Base-by-base conservation (phyloP, 805 yeast species). In the Henningerozyma blattae region DNA sequence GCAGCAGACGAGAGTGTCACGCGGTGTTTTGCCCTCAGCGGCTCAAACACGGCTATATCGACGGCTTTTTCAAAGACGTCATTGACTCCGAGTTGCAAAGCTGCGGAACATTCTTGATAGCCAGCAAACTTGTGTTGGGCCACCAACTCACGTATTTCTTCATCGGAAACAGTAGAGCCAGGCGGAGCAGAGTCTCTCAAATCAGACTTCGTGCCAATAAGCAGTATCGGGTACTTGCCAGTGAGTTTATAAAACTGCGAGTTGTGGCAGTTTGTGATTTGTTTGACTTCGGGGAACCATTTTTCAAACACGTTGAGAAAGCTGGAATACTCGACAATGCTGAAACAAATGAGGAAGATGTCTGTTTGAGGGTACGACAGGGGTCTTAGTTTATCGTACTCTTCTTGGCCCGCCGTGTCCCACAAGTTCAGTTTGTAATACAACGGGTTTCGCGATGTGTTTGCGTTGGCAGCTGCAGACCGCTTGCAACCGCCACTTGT, bases 391-490 rank as follows among this genome's bases (percentile, higher is more conserved):
- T 94, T 67, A 55, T 86, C 95, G 56, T 85, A 85, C 54, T 85
- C 95, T 50, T 82, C 80, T 59, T 86, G 95, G 18, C 95, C 95
- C 3, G 95, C 95, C 13, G 95, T 86, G 70, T 86, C 95, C 95
- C 95, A 86, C 30, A 86, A 67, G 17, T 93, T 94, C 33, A 86
- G 65, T 50, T 83, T 84, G 48, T 81, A 77, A 35, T 84, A 82
- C 48, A 78, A 85, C 19, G 38, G 30, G 15, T 20, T 20, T 20
- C 12, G 8, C 12, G 24, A 20, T 20, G 12, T 20, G 24, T 8
- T 9, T 9, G 24, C 8, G 8, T 20, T 8, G 12, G 12, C 12
- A 9, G 24, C 8, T 20, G 8, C 24, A 9, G 24, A 20, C 8
- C 12, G 12, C 8, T 8, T 9, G 12, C 24, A 20, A 9, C 12